Conservation (phyloP, 1,284 basidiomycete genomes). For the Wolfiporia cocos region DNA sequence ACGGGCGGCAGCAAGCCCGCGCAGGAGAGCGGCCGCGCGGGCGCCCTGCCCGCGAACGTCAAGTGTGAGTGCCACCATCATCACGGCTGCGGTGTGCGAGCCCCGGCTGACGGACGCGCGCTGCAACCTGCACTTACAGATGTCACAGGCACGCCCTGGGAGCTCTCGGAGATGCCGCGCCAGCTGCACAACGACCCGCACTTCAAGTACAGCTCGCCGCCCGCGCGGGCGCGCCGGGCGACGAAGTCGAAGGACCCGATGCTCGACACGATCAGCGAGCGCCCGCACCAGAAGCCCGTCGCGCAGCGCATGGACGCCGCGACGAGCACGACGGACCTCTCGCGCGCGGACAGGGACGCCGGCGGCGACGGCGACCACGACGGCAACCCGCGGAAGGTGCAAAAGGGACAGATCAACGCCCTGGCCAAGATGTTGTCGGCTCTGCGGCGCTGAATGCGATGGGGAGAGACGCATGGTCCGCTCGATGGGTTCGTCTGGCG, state of each 20-base stretch:
- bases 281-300: conserved; percentile 36
- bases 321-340: conserved; percentile 65
- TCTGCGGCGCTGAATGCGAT: conserved; percentile 46
- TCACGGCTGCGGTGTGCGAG: no score
- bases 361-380: conserved; percentile 12
- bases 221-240: conserved; percentile 47
- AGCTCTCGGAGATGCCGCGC: conserved; percentile 59
- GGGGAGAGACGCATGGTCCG: no score
- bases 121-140: no score
- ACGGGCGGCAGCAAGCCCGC: conserved; percentile 18
- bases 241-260: conserved; percentile 55
- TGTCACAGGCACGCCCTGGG: conserved; percentile 73
- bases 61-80: conserved; percentile 67
- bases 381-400: conserved; percentile 59
- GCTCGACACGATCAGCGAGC: conserved; percentile 72
- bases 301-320: conserved; percentile 44
- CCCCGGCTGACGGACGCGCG: no score
- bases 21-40: conserved; percentile 12
- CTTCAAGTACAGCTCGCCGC: conserved; percentile 55
- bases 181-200: conserved; percentile 53
- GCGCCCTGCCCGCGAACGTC: conserved; percentile 55
- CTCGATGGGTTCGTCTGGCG: conserved; percentile 9
- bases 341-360: conserved; percentile 38
- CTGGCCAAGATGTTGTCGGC: conserved; percentile 81
- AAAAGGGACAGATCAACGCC: conserved; percentile 78